phyloP scores from a whole-genome alignment of 352 stramenopile species.

The Plasmopara muralis region DNA sequence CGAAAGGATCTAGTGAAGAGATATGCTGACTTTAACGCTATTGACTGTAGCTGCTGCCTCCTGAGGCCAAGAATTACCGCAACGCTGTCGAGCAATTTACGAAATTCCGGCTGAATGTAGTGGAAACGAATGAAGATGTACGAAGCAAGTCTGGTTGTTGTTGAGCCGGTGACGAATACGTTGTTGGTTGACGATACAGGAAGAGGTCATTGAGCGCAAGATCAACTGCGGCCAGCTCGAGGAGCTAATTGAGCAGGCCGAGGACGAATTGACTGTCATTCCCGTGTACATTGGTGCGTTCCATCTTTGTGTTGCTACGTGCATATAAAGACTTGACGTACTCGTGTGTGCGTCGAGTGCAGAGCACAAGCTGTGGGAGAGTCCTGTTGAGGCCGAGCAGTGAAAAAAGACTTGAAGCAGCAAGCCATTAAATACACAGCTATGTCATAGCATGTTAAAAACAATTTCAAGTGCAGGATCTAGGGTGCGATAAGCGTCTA shows the following conservation, averaged over 20 bases:
- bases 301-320: not conserved
- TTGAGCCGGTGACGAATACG: not conserved
- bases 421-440: conserved; percentile 22
- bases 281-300: conserved; percentile 76
- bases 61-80: conserved; percentile 66
- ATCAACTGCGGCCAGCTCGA: conserved; percentile 87
- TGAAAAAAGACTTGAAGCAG: conserved; percentile 6
- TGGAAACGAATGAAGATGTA: conserved; percentile 67
- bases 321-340: not conserved
- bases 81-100: conserved; percentile 80
- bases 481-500: conserved; percentile 14
- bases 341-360: not conserved
- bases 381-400: conserved; percentile 40
- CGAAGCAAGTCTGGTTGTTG: conserved; percentile 14
- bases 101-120: conserved; percentile 76
- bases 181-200: conserved; percentile 24
- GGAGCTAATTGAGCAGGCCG: conserved; percentile 82
- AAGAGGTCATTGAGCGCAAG: conserved; percentile 72
- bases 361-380: conserved; percentile 86
- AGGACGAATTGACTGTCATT: conserved; percentile 82
- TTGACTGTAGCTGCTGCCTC: conserved; percentile 43
- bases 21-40: conserved; percentile 5
- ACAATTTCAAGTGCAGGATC: not conserved
- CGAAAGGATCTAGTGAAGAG: not conserved
- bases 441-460: conserved; percentile 4